Percentiles rank a stretch among this genome's conserved stretches.
Conservation (phyloP, 805 yeast species). For the Wickerhamomyces silvicola region DNA sequence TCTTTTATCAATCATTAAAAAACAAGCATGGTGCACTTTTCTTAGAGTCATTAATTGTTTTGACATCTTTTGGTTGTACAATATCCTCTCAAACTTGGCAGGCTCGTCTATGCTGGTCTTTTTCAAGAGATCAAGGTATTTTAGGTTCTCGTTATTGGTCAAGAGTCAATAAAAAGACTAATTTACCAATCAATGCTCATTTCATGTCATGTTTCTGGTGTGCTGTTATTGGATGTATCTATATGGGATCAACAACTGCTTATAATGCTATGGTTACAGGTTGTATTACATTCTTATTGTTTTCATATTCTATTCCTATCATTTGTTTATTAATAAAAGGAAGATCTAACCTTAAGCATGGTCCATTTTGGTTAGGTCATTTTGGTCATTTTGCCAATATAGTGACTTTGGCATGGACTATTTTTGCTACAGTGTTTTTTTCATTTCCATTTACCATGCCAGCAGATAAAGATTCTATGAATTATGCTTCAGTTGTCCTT, state of each 20-base stretch:
- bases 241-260: constrained; percentile 59
- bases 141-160: constrained; percentile 46
- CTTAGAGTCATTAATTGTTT: constrained; percentile 39
- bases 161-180: constrained; percentile 37
- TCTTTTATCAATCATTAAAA: constrained; percentile 49
- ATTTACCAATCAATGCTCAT: constrained; percentile 53
- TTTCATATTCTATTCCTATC: constrained; percentile 54
- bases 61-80: constrained; percentile 52
- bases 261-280: constrained; percentile 59
- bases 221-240: constrained; percentile 51
- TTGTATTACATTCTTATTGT: constrained; percentile 47
- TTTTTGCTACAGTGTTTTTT: constrained; percentile 52
- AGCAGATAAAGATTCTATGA: constrained; percentile 53
- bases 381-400: constrained; percentile 45
- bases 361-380: constrained; percentile 61
- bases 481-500: constrained; percentile 55
- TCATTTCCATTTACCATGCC: constrained; percentile 61
- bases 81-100: constrained; percentile 65
- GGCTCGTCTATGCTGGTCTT: constrained; percentile 60
- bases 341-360: constrained; percentile 46
- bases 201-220: constrained; percentile 43
- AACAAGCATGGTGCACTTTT: constrained; percentile 48
- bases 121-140: constrained; percentile 57
- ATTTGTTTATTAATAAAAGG: constrained; percentile 40
- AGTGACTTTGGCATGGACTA: constrained; percentile 48